Evolutionary conservation across 441 rosid genomes (phyloP), one percentile per base, ranked within the genome.

Genomic region (Caryocar brasiliense): DNA sequence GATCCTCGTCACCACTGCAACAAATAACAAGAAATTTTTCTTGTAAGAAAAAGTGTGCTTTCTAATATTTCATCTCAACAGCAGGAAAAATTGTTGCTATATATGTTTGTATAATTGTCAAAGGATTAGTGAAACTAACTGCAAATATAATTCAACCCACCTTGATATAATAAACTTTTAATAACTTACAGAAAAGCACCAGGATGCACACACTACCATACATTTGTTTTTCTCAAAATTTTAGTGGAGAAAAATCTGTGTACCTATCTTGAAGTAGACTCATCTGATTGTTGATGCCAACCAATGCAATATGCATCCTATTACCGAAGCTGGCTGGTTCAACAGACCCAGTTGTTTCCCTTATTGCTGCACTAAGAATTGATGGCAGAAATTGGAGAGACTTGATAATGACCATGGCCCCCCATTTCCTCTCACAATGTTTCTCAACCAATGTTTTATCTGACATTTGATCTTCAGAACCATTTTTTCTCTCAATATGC

Each of bases 231-330:
- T 5, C 5, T 26, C 42, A 7, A 8, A 19, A 2, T 12, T 35
- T 4, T 28, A 55, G 38, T 27, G 32, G 13, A 35, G 43, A 67
- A 21, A 42, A 36, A 45, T 7, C 34, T 19, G 30, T 14, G 30
- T 82, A 94, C 99, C 99, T 90, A 66, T 94, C 99, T 73, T 90
- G 99, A 65, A 94, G 98, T 44, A 77, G 78, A 58, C 96, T 90
- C 98, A 86, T 94, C 76, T 81, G 98, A 64, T 90, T 90, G 74
- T 94, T 90, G 71, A 81, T 83, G 49, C 98, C 99, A 47, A 70
- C 96, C 70, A 94, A 66, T 52, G 92, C 96, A 70, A 94, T 80
- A 67, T 94, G 99, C 95, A 94, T 72, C 96, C 90, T 86, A 68
- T 94, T 90, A 46, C 96, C 95, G 73, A 66, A 77, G 70, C 60